Evolutionary conservation across 2,329 filamentous ascomycete genomes (phyloP).

Genomic region (Acephala macrosclerotiorum): DNA sequence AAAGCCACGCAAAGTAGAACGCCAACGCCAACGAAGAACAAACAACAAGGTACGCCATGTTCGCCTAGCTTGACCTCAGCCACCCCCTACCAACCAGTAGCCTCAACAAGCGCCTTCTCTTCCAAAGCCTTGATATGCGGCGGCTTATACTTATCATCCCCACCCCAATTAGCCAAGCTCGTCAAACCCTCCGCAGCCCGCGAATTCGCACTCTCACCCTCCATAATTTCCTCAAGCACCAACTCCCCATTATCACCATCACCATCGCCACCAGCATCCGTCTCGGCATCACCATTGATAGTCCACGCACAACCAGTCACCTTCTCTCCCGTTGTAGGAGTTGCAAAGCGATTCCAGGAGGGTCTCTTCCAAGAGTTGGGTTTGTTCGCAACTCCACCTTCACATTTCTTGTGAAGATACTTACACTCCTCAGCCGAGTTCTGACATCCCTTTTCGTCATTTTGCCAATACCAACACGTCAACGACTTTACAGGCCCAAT

Average conservation of each 20-base stretch:
- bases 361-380: not conserved
- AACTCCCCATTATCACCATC: constrained; percentile 15
- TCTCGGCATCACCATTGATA: constrained; percentile 2
- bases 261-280: constrained; percentile 6
- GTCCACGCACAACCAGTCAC: not conserved
- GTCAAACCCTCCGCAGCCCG: not conserved
- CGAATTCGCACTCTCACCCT: not conserved
- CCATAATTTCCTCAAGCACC: constrained; percentile 19
- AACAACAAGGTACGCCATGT: not conserved
- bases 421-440: constrained; percentile 26
- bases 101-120: constrained; percentile 14
- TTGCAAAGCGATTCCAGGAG: constrained; percentile 9
- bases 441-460: constrained; percentile 14
- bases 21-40: not conserved
- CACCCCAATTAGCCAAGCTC: constrained; percentile 18
- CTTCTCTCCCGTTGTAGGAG: not conserved
- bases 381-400: constrained; percentile 22
- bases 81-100: not conserved
- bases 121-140: constrained; percentile 33
- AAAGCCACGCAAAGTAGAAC: no score
- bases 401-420: constrained; percentile 29
- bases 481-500: not conserved
- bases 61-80: not conserved
- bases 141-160: constrained; percentile 27
- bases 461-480: constrained; percentile 37